phyloP scores from a whole-genome alignment of 1,284 basidiomycete species.

The Cryptococcus depauperatus region DNA sequence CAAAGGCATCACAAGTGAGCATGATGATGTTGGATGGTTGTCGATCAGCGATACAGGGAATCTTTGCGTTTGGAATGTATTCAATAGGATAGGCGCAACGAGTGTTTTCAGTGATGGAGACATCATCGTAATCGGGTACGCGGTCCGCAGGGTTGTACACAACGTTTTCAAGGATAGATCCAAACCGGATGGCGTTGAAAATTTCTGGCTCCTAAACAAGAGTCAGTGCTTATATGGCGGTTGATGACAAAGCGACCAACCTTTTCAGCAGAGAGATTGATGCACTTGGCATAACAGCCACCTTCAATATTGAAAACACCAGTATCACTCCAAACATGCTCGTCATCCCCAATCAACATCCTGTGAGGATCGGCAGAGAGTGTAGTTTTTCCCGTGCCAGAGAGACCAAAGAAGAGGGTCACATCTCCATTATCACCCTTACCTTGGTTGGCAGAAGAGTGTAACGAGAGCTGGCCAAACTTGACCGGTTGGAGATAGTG shows the following conservation, averaged over 20 bases:
- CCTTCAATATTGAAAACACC: slow-evolving; percentile 99
- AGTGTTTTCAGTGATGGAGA: slow-evolving; percentile 97
- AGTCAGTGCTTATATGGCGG: slow-evolving; percentile 2
- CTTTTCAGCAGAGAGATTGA: slow-evolving; percentile 89
- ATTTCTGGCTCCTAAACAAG: slow-evolving; percentile 80
- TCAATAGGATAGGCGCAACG: slow-evolving; percentile 98
- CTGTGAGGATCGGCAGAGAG: slow-evolving; percentile 88
- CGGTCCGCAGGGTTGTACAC: slow-evolving; percentile 89
- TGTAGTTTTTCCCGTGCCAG: slow-evolving; percentile 97
- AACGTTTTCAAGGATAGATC: slow-evolving; percentile 97
- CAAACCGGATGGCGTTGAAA: slow-evolving; percentile 88
- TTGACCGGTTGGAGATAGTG: slow-evolving; percentile 99
- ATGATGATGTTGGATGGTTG: slow-evolving; percentile 91
- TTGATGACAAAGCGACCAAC: slow-evolving; percentile 6
- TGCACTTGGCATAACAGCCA: slow-evolving; percentile 97
- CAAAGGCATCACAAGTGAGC: slow-evolving; percentile 96
- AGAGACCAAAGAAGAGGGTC: slow-evolving; percentile 98
- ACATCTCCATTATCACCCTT: slow-evolving; percentile 80
- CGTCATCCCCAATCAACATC: slow-evolving; percentile 89
- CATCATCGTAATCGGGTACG: slow-evolving; percentile 89
- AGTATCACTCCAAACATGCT: slow-evolving; percentile 95
- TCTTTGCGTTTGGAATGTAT: slow-evolving; percentile 89
- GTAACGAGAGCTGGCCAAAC: slow-evolving; percentile 94
- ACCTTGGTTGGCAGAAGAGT: slow-evolving; percentile 86
- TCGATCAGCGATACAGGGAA: slow-evolving; percentile 73